Conservation (phyloP, 345 rosid genomes). For the Salix viminalis region DNA sequence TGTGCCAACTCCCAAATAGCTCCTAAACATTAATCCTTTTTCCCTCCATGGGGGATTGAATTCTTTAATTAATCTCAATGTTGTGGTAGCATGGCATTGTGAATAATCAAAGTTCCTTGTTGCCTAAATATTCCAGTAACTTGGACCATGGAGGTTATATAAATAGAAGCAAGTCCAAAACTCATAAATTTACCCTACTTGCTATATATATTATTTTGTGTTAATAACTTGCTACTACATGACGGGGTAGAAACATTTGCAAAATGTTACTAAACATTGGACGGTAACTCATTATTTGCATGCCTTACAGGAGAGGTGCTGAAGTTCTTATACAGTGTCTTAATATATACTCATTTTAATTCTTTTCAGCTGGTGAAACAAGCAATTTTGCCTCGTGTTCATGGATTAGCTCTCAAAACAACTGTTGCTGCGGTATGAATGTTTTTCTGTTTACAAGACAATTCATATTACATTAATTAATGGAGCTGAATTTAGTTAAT, state of each 20-base stretch:
- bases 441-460: not conserved
- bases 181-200: not conserved
- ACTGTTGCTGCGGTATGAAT: slow-evolving; percentile 91
- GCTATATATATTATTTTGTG: not conserved
- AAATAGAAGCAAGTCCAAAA: not conserved
- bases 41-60: too few species aligned
- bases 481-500: not conserved
- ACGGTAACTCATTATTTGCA: not conserved
- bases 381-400: slow-evolving; percentile 91
- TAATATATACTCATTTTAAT: not conserved
- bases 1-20: not conserved
- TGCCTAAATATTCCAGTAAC: not conserved
- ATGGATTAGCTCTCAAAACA: slow-evolving; percentile 92
- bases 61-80: too few species aligned
- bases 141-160: not conserved
- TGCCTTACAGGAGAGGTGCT: not conserved
- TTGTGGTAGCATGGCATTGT: too few species aligned
- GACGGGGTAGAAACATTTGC: not conserved
- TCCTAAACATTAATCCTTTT: not conserved
- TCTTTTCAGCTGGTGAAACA: slow-evolving; percentile 73
- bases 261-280: not conserved
- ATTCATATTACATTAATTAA: not conserved
- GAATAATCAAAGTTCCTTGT: too few species aligned
- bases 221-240: too few species aligned
- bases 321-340: not conserved